A percentile compares a stretch with the other conserved stretches of the same genome.
Evolutionary conservation across 108 stramenopile genomes (phyloP).

Genomic region (Pelagomonas calceolata): DNA sequence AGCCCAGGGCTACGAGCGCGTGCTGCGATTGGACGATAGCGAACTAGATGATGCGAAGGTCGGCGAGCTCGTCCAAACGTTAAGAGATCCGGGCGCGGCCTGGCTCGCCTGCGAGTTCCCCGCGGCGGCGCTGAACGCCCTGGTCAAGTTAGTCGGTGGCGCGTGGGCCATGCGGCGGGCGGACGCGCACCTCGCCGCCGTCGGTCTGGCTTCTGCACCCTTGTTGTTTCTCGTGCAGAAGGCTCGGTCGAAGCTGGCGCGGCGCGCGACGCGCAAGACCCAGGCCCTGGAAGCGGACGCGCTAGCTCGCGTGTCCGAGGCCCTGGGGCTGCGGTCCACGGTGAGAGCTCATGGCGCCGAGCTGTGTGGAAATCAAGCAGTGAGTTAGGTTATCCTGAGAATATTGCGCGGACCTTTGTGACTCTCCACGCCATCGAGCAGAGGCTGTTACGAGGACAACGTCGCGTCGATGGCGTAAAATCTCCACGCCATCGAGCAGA

Average conservation of each 20-base stretch:
- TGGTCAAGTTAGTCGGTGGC: background rate
- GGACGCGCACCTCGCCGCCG: background rate
- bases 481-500: too few species aligned
- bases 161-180: background rate
- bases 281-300: background rate
- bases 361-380: too few species aligned
- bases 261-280: background rate
- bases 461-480: too few species aligned
- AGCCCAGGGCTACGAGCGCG: background rate
- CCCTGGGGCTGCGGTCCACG: background rate
- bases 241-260: background rate
- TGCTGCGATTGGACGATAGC: background rate
- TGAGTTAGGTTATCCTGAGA: too few species aligned
- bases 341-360: background rate
- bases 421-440: too few species aligned
- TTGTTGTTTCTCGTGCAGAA: background rate
- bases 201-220: background rate
- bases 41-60: background rate
- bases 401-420: too few species aligned
- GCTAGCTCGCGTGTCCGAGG: background rate
- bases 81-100: background rate
- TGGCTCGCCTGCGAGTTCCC: background rate
- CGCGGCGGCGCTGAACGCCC: background rate
- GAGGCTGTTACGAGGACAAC: too few species aligned
- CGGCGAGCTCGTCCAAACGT: background rate